Evolutionary conservation across 2,329 filamentous ascomycete species (phyloP), one percentile per base, ranked within the genome.

Genomic region (Colletotrichum sp.): DNA sequence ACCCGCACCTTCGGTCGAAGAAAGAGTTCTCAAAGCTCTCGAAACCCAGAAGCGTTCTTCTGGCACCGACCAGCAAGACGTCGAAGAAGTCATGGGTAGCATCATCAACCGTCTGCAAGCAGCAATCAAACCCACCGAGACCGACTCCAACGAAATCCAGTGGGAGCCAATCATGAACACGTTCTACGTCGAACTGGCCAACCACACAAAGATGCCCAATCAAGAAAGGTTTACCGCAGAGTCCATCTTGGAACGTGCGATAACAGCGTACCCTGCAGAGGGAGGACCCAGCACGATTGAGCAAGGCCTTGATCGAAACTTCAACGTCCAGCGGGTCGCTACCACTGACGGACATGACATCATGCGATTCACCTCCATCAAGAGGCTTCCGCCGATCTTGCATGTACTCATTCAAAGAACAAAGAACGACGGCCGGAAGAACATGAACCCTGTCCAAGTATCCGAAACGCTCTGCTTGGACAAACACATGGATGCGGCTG

Each of bases 41-140:
- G 88, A 87, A 79, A 86, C 85, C 79, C 86, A 85, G 81, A 86
- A 86, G 70, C 77, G 86, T 80, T 85, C 84, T 36, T 87, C 87
- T 12, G 89, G 89, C 4, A 91, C 89, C 1, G 88, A 95, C 38
- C 97, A 99, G 81, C 96, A 99, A 85, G 97, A 99, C 84, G 96
- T 98, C 6, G 96, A 96, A 14, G 97, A 99, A 84, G 96, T 98
- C 61, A 96, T 98, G 86, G 95, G 95, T 74, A 97, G 96, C 80
- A 94, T 98, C 30, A 91, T 98, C 74, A 96, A 96, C 81, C 94
- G 97, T 66, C 88, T 98, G n/a, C 94, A 97, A 80, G 96, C 95
- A 68, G 96, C 96, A 4, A 96, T 98, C 81, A 92, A 90, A 73
- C 91, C 95, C 7, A 90, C 89, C n/a, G 86, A 90, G 38, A 91